Evolutionary conservation across 78 protist genomes (phyloP).

Genomic region (Diacronema lutheri): DNA sequence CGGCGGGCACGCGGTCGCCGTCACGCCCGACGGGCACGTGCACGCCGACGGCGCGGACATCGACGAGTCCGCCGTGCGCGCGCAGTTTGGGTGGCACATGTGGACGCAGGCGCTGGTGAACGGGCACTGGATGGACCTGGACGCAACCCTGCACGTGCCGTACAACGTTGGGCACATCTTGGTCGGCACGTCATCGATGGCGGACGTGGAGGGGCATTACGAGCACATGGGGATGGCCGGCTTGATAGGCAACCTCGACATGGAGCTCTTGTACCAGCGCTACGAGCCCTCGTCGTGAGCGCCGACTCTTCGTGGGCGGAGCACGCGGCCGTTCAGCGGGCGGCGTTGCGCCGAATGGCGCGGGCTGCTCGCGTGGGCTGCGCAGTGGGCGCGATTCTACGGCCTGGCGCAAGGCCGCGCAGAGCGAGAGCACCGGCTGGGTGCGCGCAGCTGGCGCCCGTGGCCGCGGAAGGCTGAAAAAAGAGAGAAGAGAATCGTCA

Average conservation of each 20-base stretch:
- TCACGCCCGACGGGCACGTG: not conserved
- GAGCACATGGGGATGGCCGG: slow-evolving; percentile 9
- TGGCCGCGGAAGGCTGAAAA: too few species aligned
- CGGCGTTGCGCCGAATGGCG: too few species aligned
- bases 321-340: too few species aligned
- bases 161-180: slow-evolving; percentile 21
- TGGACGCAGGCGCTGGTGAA: slow-evolving; percentile 31
- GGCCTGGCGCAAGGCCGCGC: too few species aligned
- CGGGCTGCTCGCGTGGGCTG: too few species aligned
- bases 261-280: not conserved
- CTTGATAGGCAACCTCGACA: slow-evolving; percentile 25
- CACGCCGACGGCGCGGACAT: not conserved
- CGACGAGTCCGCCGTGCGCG: not conserved
- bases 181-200: slow-evolving; percentile 26
- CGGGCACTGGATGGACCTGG: slow-evolving; percentile 16
- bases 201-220: slow-evolving; percentile 29
- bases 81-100: slow-evolving; percentile 46
- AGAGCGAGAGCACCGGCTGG: too few species aligned
- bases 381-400: too few species aligned
- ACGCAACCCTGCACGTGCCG: slow-evolving; percentile 18
- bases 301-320: too few species aligned
- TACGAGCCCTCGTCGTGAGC: too few species aligned
- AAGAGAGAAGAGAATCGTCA: too few species aligned
- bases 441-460: too few species aligned
- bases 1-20: too few species aligned